phyloP scores from a whole-genome alignment of 2,329 filamentous ascomycete genomes.

The Aspergillus luchuensis region DNA sequence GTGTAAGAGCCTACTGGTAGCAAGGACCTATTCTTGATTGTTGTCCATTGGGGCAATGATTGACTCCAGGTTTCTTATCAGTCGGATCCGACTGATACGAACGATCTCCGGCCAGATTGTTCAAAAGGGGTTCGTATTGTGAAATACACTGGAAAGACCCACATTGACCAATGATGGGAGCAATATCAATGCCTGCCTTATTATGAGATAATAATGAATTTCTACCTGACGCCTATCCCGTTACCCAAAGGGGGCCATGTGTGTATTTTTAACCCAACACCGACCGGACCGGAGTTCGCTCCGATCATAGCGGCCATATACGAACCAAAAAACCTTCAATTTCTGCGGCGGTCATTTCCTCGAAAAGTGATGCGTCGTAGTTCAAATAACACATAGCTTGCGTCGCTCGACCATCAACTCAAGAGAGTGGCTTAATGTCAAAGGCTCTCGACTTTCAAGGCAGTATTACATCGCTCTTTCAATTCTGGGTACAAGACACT shows the following conservation, averaged over 20 bases:
- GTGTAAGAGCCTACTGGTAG: too few relatives aligned
- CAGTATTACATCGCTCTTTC: too few relatives aligned
- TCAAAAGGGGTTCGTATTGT: not conserved
- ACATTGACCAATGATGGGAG: not conserved
- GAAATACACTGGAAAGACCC: not conserved
- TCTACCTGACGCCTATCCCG: not conserved
- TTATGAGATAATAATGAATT: not conserved
- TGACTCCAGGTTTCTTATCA: not conserved
- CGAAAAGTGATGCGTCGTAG: too few relatives aligned
- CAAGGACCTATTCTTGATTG: too few relatives aligned
- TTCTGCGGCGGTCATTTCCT: too few relatives aligned
- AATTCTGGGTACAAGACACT: too few relatives aligned
- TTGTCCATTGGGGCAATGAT: too few relatives aligned
- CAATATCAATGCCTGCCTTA: not conserved
- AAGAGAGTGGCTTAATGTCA: too few relatives aligned
- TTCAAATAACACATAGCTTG: too few relatives aligned
- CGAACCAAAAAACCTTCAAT: not conserved
- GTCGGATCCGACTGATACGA: not conserved
- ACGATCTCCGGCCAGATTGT: not conserved
- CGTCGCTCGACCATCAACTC: accelerated
- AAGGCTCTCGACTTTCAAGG: too few relatives aligned
- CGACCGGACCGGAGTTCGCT: not conserved
- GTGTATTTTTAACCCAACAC: not conserved
- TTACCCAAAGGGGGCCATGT: too few relatives aligned
- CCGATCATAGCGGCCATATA: not conserved